These are phyloP conservation scores for Gremmenia infestans DNA, from an alignment of 2,329 filamentous ascomycete species.

Conservation along the genomic window DNA sequence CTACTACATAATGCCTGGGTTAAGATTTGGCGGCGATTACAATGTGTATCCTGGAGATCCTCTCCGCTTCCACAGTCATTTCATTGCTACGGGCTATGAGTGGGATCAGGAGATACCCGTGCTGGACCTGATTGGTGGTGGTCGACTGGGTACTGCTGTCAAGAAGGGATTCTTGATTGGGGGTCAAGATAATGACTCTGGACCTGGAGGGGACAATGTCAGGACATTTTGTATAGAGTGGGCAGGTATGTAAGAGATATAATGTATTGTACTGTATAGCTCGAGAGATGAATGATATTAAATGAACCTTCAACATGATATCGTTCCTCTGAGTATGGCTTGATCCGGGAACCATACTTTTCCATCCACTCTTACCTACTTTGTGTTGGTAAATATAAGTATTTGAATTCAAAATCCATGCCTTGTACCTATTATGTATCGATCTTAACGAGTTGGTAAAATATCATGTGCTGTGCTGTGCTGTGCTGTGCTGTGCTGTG, in stretches of 20 bases:
- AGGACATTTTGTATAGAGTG: constrained; percentile 85
- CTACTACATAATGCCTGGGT: constrained; percentile 85
- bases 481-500: background rate
- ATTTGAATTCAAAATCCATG: too few species aligned
- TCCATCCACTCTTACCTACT: too few species aligned
- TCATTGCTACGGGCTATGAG: constrained; percentile 74
- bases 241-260: constrained; percentile 71
- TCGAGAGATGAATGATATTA: too few species aligned
- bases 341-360: too few species aligned
- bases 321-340: too few species aligned
- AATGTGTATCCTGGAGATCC: constrained; percentile 95
- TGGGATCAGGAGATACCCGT: constrained; percentile 86
- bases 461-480: background rate
- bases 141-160: constrained; percentile 84
- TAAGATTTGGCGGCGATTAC: constrained; percentile 92
- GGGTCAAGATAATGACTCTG: constrained; percentile 47
- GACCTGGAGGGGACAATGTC: constrained; percentile 39
- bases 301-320: too few species aligned
- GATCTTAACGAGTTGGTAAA: too few species aligned
- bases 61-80: constrained; percentile 91
- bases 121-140: constrained; percentile 79
- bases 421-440: too few species aligned
- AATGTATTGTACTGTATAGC: background rate
- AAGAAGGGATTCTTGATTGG: constrained; percentile 94
- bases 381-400: too few species aligned